Conservation (phyloP, 768 basidiomycete genomes). For the Artomyces pyxidatus region DNA sequence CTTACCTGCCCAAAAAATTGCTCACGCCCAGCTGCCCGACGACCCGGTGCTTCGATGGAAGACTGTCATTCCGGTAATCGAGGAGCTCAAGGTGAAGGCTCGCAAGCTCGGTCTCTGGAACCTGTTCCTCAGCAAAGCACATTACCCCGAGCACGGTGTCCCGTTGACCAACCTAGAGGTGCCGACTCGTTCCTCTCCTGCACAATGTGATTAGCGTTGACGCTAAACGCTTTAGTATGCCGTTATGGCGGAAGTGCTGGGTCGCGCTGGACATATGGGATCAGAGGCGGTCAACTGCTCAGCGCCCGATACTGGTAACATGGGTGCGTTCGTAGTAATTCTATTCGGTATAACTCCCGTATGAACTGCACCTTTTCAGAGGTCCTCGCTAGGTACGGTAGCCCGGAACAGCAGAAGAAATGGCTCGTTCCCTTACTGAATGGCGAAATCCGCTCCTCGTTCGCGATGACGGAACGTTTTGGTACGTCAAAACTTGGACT, state of each 20-base stretch:
- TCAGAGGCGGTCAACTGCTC: constrained; percentile 90
- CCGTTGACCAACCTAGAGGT: constrained; percentile 94
- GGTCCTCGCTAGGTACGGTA: constrained; percentile 94
- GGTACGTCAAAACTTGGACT: constrained; percentile 34
- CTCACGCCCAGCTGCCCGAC: constrained; percentile 72
- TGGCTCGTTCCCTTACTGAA: constrained; percentile 86
- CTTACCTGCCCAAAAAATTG: constrained; percentile 67
- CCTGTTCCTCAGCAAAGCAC: constrained; percentile 88
- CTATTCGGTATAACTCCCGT: too few relatives aligned
- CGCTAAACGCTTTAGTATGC: constrained; percentile 55
- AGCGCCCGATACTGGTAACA: constrained; percentile 96
- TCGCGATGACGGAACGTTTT: constrained; percentile 95
- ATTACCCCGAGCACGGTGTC: constrained; percentile 85
- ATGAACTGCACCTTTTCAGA: constrained; percentile 61
- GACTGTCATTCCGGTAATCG: constrained; percentile 71
- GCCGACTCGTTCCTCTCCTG: constrained; percentile 13
- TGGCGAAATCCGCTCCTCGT: constrained; percentile 90
- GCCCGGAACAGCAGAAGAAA: constrained; percentile 79
- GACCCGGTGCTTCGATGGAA: constrained; percentile 77
- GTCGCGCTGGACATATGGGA: constrained; percentile 72
- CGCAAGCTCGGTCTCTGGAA: constrained; percentile 93
- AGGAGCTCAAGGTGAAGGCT: constrained; percentile 81
- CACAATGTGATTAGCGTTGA: neutral
- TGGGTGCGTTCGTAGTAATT: constrained; percentile 69
- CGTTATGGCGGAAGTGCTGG: constrained; percentile 94